Evolutionary conservation across 1,284 basidiomycete species (phyloP).

Genomic region (Ustilago nuda): DNA sequence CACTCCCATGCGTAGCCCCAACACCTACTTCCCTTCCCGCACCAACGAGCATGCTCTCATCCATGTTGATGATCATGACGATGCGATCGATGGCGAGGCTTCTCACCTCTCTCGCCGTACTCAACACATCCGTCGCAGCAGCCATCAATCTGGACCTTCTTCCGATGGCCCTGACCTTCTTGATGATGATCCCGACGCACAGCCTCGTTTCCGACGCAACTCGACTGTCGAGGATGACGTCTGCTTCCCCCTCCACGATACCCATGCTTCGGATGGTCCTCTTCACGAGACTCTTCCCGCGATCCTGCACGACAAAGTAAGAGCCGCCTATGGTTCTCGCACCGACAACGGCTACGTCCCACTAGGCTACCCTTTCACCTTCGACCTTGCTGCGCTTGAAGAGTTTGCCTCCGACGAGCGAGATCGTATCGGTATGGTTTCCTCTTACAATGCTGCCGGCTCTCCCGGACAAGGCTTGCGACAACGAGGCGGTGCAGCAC

Average conservation of each 20-base stretch:
- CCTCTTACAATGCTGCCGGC: constrained; percentile 28
- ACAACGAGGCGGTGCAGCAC: constrained; percentile 27
- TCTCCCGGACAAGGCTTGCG: constrained; percentile 39
- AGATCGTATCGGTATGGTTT: constrained; percentile 46
- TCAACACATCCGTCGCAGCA: constrained; percentile 21
- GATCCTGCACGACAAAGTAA: constrained; percentile 23
- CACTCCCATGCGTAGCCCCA: constrained; percentile 47
- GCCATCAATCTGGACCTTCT: constrained; percentile 27
- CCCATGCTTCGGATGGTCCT: constrained; percentile 21
- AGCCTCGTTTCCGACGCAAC: constrained; percentile 46
- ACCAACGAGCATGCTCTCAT: constrained; percentile 35
- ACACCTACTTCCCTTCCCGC: constrained; percentile 38
- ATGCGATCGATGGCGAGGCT: constrained; percentile 24
- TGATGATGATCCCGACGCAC: constrained; percentile 16
- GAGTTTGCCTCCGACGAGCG: constrained; percentile 64
- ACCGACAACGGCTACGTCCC: constrained; percentile 31
- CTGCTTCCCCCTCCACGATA: constrained; percentile 63
- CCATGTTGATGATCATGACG: constrained; percentile 42
- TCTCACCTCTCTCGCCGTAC: constrained; percentile 47
- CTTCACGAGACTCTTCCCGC: constrained; percentile 28
- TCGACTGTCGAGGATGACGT: constrained; percentile 65
- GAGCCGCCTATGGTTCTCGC: constrained; percentile 24
- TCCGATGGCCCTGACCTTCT: constrained; percentile 16
- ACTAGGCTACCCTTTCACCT: constrained; percentile 66
- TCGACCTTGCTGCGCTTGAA: constrained; percentile 63